Percentiles rank a stretch among this genome's conserved stretches.
Evolutionary conservation across 805 yeast species (phyloP).

Genomic region (Wickerhamomyces chambardii): DNA sequence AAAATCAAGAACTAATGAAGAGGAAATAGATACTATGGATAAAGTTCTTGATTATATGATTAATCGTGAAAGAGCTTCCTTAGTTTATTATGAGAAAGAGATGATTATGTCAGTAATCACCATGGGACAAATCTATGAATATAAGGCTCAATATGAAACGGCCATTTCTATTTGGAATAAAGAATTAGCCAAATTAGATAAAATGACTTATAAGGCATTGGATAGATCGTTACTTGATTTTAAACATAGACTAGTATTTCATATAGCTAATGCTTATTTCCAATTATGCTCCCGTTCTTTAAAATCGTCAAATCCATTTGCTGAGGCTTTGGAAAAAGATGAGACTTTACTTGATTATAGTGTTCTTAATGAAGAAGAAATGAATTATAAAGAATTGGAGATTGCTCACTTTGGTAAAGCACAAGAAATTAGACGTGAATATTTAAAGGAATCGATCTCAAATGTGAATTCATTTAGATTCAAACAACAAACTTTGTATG

Average conservation of each 20-base stretch:
- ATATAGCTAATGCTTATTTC: conserved; percentile 66
- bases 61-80: conserved; percentile 40
- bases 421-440: conserved; percentile 44
- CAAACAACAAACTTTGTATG: conserved; percentile 2
- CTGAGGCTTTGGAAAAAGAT: conserved; percentile 16
- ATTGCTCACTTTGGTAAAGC: conserved; percentile 48
- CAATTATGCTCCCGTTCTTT: conserved; percentile 35
- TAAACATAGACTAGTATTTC: conserved; percentile 70
- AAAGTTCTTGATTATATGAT: conserved; percentile 63
- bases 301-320: conserved; percentile 13
- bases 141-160: conserved; percentile 34
- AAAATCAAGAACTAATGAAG: neutral
- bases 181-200: conserved; percentile 13
- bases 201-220: conserved; percentile 20
- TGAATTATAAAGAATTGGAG: conserved; percentile 36
- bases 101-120: conserved; percentile 38
- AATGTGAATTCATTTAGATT: conserved; percentile 4
- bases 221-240: conserved; percentile 45
- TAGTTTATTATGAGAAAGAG: conserved; percentile 38
- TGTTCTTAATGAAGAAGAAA: conserved; percentile 19
- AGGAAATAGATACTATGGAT: conserved; percentile 39
- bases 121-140: conserved; percentile 65
- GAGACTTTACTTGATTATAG: conserved; percentile 15
- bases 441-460: conserved; percentile 29
- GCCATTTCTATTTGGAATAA: conserved; percentile 40